Conservation (phyloP, 1,284 basidiomycete genomes). For the Exobasidium rhododendri region DNA sequence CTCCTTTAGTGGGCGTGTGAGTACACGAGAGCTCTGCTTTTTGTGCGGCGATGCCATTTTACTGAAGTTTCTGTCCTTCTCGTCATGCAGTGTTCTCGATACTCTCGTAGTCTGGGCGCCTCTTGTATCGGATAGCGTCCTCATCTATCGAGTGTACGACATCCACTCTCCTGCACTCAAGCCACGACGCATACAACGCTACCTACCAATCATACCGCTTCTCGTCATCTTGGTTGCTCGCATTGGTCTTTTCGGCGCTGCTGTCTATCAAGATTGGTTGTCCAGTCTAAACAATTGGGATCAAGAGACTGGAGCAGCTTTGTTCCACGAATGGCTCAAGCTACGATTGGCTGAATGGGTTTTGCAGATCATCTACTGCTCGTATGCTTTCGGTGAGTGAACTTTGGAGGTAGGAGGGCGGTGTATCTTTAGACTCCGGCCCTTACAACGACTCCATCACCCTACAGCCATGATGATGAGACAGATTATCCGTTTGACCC, state of each 20-base stretch:
- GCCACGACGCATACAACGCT: background rate
- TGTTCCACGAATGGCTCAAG: background rate
- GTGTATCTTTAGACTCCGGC: too few relatives aligned
- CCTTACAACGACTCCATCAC: too few relatives aligned
- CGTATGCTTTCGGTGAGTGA: background rate
- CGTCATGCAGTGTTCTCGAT: background rate
- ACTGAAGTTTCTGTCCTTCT: too few relatives aligned
- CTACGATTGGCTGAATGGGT: background rate
- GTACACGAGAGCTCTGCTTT: too few relatives aligned
- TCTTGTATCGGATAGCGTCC: background rate
- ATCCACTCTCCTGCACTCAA: background rate
- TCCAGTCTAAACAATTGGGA: background rate
- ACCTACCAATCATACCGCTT: background rate
- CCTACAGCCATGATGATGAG: background rate
- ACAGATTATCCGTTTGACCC: background rate
- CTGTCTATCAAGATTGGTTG: slow-evolving; percentile 2
- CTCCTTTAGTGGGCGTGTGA: background rate
- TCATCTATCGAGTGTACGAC: background rate
- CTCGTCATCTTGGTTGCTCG: background rate
- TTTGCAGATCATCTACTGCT: slow-evolving; percentile 4
- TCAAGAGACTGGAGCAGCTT: background rate
- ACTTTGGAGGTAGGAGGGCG: too few relatives aligned
- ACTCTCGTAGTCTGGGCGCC: background rate
- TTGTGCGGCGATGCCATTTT: too few relatives aligned
- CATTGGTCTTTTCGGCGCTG: background rate